A percentile compares a stretch with the other conserved stretches of the same genome.
phyloP scores from a whole-genome alignment of 2,329 filamentous ascomycete species.

The Penicillium glabrum region DNA sequence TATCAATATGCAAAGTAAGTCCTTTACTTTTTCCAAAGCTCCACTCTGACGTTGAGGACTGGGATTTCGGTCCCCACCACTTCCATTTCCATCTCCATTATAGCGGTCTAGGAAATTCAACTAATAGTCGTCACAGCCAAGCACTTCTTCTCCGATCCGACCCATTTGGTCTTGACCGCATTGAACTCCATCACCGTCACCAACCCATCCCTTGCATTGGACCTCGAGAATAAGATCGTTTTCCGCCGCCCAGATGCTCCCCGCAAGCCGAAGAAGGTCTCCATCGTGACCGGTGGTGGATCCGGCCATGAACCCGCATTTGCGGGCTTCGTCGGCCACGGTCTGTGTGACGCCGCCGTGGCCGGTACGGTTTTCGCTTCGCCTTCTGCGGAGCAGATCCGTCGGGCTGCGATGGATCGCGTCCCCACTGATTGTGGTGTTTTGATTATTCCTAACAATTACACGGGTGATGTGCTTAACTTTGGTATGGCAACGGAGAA shows the following conservation, averaged over 20 bases:
- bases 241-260: conserved; percentile 65
- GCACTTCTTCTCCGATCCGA: conserved; percentile 87
- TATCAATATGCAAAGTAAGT: conserved; percentile 37
- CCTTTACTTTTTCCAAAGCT: neutral
- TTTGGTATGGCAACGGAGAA: conserved; percentile 95
- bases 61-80: neutral
- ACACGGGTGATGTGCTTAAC: conserved; percentile 85
- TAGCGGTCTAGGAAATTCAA: neutral
- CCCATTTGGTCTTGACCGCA: conserved; percentile 73
- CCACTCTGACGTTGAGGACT: neutral
- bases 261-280: conserved; percentile 61
- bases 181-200: conserved; percentile 75
- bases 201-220: conserved; percentile 80
- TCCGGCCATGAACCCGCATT: conserved; percentile 90
- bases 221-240: conserved; percentile 77
- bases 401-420: conserved; percentile 69
- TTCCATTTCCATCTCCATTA: neutral
- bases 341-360: conserved; percentile 76
- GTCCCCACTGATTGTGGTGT: conserved; percentile 73
- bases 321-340: conserved; percentile 77
- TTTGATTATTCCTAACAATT: conserved; percentile 93
- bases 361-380: conserved; percentile 86
- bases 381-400: conserved; percentile 78
- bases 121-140: conserved; percentile 49
- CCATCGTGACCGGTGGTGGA: conserved; percentile 83